Evolutionary conservation across 2,329 filamentous ascomycete genomes (phyloP).

Genomic region (Arthroderma uncinatum): DNA sequence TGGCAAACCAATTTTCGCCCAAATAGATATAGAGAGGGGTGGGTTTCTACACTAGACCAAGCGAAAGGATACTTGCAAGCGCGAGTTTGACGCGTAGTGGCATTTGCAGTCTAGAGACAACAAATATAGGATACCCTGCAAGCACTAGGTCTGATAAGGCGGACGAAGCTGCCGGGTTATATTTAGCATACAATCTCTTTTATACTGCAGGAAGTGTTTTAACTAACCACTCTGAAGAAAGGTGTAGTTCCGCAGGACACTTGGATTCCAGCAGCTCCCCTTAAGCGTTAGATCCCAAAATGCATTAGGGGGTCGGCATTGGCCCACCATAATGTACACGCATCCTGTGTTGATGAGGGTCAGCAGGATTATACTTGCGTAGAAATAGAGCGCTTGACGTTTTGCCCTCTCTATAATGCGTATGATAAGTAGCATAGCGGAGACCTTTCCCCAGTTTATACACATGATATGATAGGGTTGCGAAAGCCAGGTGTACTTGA

Average conservation of each 20-base stretch:
- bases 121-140: conserved; percentile 13
- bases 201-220: background rate
- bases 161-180: conserved; percentile 8
- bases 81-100: conserved; percentile 8
- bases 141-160: too few relatives aligned
- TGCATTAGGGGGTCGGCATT: conserved; percentile 7
- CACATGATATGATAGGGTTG: conserved; percentile 11
- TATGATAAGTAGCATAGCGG: conserved; percentile 11
- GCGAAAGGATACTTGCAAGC: conserved; percentile 6
- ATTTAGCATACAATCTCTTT: background rate
- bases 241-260: conserved; percentile 8
- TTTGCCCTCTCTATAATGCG: conserved; percentile 10
- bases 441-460: conserved; percentile 14
- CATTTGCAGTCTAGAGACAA: conserved; percentile 11
- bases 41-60: conserved; percentile 10
- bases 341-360: conserved; percentile 9
- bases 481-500: conserved; percentile 13
- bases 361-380: conserved; percentile 9
- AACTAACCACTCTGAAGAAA: conserved; percentile 10
- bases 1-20: background rate
- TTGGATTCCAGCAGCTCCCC: conserved; percentile 10
- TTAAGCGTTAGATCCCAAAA: conserved; percentile 8
- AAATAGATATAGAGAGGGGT: background rate
- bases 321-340: too few relatives aligned
- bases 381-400: conserved; percentile 6